A percentile compares a stretch with the other conserved stretches of the same genome.
Evolutionary conservation across 306 rosid species (phyloP).

Genomic region (Prunus padus): DNA sequence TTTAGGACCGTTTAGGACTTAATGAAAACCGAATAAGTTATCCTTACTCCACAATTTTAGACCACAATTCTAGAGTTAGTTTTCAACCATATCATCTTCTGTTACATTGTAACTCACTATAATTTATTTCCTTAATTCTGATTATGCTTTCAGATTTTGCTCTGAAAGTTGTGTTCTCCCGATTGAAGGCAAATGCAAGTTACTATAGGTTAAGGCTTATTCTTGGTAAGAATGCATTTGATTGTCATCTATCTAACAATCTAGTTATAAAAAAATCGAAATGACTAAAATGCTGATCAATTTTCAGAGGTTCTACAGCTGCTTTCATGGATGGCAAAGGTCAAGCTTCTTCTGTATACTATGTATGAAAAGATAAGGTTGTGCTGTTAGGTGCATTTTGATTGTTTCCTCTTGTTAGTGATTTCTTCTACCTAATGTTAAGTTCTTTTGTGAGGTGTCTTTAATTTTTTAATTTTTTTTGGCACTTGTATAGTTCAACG

Average conservation of each 20-base stretch:
- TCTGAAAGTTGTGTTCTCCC: constrained; percentile 36
- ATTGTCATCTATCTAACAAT: not conserved
- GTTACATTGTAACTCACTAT: not conserved
- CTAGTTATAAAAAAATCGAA: not conserved
- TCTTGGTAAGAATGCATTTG: constrained; percentile 52
- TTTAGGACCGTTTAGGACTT: too few relatives aligned
- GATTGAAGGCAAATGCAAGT: constrained; percentile 46
- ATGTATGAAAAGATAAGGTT: not conserved
- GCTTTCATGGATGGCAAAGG: constrained; percentile 14
- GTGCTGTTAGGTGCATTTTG: not conserved
- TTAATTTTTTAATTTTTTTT: not conserved
- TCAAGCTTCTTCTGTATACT: constrained; percentile 6
- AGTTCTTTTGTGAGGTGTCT: not conserved
- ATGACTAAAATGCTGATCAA: not conserved
- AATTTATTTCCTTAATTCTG: constrained; percentile 13
- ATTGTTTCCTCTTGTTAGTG: not conserved
- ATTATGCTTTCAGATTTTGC: constrained; percentile 52
- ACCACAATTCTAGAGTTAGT: not conserved
- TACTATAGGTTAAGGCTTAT: constrained; percentile 48
- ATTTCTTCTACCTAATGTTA: not conserved
- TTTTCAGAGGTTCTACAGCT: constrained; percentile 25
- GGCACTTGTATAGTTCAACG: too few relatives aligned
- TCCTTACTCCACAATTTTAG: not conserved
- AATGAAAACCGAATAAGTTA: not conserved
- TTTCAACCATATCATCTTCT: not conserved